These are phyloP conservation scores for Hypoxylon fuscum DNA, from an alignment of 495 filamentous ascomycete genomes.

Conservation along the genomic window DNA sequence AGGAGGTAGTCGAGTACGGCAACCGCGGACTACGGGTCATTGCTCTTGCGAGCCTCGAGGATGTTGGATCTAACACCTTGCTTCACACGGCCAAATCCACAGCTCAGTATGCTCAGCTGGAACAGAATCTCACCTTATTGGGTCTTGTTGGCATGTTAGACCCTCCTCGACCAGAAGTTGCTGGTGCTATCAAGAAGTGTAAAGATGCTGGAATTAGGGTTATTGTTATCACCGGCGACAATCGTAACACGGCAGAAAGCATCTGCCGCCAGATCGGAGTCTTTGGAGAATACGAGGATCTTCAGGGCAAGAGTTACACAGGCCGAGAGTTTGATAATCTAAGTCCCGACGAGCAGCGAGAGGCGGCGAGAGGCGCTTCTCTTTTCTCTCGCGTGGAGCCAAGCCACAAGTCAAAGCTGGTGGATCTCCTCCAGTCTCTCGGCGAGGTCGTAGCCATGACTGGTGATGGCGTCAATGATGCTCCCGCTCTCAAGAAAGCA, in stretches of 20 bases:
- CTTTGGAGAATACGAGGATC: conserved; percentile 82
- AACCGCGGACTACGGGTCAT: conserved; percentile 95
- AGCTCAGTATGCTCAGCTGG: conserved; percentile 82
- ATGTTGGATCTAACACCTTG: conserved; percentile 74
- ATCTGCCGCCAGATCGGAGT: conserved; percentile 98
- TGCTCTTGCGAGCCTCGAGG: conserved; percentile 82
- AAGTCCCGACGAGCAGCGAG: conserved; percentile 77
- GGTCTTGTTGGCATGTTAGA: conserved; percentile 98
- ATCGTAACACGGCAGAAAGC: conserved; percentile 95
- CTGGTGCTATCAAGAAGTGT: conserved; percentile 85
- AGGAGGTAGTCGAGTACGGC: conserved; percentile 87
- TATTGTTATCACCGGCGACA: conserved; percentile 98
- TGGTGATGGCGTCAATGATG: conserved; percentile 98
- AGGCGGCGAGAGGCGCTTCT: conserved; percentile 84
- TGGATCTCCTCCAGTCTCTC: conserved; percentile 92
- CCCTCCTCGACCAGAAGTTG: conserved; percentile 94
- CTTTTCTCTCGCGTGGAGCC: conserved; percentile 98
- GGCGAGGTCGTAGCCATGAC: conserved; percentile 99
- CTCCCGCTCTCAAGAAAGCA: conserved; percentile 96
- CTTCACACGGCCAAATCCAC: conserved; percentile 79
- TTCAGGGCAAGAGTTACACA: conserved; percentile 92
- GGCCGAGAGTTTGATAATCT: conserved; percentile 93
- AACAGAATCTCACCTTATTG: conserved; percentile 92
- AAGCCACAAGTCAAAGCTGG: conserved; percentile 91
- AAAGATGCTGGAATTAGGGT: conserved; percentile 94